Evolutionary conservation across 805 yeast genomes (phyloP).

Genomic region (Zygoascus ofunaensis): DNA sequence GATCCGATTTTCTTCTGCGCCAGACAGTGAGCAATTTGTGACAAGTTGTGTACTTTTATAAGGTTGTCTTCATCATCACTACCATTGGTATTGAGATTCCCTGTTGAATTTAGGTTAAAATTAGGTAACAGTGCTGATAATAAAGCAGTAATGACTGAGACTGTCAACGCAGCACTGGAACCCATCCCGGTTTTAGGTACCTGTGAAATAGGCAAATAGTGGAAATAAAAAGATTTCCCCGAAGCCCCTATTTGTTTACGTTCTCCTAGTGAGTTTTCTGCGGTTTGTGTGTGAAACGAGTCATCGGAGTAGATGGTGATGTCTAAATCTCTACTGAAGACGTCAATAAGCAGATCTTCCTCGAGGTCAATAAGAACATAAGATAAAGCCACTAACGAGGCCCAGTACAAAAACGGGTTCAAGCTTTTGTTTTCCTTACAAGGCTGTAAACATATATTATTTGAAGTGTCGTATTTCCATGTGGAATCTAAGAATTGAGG

Average conservation of each 20-base stretch:
- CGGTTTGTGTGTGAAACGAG: conserved; percentile 53
- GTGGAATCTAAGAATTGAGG: conserved; percentile 67
- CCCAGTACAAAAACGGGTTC: conserved; percentile 72
- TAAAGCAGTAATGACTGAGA: conserved; percentile 67
- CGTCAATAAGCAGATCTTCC: conserved; percentile 7
- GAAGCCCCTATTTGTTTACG: conserved; percentile 5
- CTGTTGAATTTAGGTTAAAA: conserved; percentile 29
- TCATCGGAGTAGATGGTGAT: conserved; percentile 75
- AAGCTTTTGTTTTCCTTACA: conserved; percentile 12
- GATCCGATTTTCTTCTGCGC: conserved; percentile 96
- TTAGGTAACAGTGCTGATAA: conserved; percentile 37
- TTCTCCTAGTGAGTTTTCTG: conserved; percentile 17
- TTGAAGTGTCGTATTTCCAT: conserved; percentile 46
- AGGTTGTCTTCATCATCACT: conserved; percentile 6
- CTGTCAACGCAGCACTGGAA: conserved; percentile 87
- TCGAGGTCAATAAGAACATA: conserved; percentile 35
- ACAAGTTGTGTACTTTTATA: conserved; percentile 58
- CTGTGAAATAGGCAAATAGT: conserved; percentile 47
- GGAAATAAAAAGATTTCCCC: conserved; percentile 43
- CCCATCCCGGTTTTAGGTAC: conserved; percentile 95
- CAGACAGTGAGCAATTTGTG: conserved; percentile 84
- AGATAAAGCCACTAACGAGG: conserved; percentile 45
- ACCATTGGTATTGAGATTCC: too few relatives aligned
- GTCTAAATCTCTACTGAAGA: conserved; percentile 25
- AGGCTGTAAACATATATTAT: not conserved